Evolutionary conservation across 2,329 filamentous ascomycete genomes (phyloP).

Genomic region (Botrytis hyacinthi): DNA sequence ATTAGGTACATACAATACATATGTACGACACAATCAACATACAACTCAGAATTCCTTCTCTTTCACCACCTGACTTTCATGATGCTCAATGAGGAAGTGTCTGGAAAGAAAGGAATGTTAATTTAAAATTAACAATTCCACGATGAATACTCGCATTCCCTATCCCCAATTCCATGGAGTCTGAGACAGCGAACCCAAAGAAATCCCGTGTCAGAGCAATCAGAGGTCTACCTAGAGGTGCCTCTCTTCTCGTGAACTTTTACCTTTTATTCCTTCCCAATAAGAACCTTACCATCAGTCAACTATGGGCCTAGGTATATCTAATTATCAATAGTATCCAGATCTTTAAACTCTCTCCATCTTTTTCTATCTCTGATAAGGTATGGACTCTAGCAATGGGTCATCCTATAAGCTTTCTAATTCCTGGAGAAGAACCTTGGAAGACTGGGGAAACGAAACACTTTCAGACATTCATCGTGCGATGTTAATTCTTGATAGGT

Average conservation of each 20-base stretch:
- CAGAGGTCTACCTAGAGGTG: neutral
- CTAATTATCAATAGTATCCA: neutral
- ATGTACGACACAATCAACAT: neutral
- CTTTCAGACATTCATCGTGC: neutral
- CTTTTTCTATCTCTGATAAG: neutral
- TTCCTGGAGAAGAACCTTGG: neutral
- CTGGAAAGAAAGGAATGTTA: neutral
- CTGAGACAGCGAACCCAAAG: slow-evolving; percentile 3
- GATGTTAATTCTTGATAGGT: neutral
- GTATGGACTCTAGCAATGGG: neutral
- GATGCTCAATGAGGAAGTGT: neutral
- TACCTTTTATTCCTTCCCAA: neutral
- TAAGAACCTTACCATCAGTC: neutral
- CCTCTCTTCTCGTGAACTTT: neutral
- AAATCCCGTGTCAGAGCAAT: neutral
- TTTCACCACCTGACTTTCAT: neutral
- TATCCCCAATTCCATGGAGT: neutral
- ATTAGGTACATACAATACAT: neutral
- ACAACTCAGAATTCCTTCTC: neutral
- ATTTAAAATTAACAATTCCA: neutral
- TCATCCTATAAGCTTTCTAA: neutral
- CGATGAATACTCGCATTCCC: neutral
- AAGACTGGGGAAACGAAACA: neutral
- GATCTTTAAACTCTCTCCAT: neutral
- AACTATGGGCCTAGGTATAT: neutral